These are phyloP conservation scores for Trametes punicea DNA, from an alignment of 768 basidiomycete genomes.

Conservation along the genomic window DNA sequence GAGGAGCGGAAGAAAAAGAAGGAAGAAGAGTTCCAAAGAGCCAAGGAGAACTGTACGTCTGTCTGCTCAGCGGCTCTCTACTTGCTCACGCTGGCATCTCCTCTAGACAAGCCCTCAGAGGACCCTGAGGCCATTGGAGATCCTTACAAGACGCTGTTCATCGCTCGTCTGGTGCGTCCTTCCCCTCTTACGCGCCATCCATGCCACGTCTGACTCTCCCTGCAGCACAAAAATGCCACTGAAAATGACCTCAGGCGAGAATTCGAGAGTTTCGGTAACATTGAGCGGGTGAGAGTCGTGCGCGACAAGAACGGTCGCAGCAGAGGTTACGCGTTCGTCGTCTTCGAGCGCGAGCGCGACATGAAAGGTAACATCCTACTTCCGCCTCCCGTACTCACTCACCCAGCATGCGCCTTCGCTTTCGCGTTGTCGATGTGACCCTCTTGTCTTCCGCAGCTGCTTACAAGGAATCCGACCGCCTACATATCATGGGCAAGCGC, in stretches of 20 bases:
- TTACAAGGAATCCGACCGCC: constrained; percentile 97
- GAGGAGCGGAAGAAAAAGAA: constrained; percentile 78
- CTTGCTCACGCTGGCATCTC: constrained; percentile 11
- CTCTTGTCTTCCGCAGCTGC: constrained; percentile 52
- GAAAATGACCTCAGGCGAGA: constrained; percentile 92
- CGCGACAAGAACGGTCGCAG: constrained; percentile 85
- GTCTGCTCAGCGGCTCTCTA: background rate
- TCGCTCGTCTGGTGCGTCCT: constrained; percentile 75
- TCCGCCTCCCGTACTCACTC: constrained; percentile 16
- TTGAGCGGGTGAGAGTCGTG: constrained; percentile 92
- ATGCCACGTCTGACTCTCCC: constrained; percentile 14
- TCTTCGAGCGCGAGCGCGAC: constrained; percentile 96
- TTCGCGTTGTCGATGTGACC: constrained; percentile 18
- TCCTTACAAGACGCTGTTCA: constrained; percentile 98
- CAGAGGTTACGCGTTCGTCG: constrained; percentile 93
- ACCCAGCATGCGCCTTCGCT: constrained; percentile 22
- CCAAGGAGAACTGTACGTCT: constrained; percentile 83
- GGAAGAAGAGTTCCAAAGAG: constrained; percentile 70
- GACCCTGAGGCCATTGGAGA: constrained; percentile 91
- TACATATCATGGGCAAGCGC: constrained; percentile 93
- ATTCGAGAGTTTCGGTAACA: constrained; percentile 92
- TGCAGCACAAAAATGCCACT: constrained; percentile 85
- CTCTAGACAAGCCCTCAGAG: constrained; percentile 85
- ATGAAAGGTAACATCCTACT: constrained; percentile 80
- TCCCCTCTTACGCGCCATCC: background rate